Evolutionary conservation across 169 alveolate species (phyloP).

Genomic region (Cyclospora cayetanensis): DNA sequence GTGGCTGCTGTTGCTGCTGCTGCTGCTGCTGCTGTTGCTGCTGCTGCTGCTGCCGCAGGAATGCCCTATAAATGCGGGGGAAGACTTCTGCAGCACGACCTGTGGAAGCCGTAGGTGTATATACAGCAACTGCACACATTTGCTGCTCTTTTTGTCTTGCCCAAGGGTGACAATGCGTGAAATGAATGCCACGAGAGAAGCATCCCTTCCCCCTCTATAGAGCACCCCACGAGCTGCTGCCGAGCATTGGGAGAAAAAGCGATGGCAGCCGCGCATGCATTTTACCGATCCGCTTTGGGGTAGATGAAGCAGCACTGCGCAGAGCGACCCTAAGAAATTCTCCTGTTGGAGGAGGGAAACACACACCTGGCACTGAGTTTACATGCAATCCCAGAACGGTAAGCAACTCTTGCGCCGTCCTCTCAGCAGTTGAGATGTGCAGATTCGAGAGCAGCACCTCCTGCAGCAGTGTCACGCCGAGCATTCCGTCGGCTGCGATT

Average conservation of each 20-base stretch:
- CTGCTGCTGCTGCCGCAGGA: conserved; percentile 21
- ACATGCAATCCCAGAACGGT: conserved; percentile 37
- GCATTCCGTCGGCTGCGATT: conserved; percentile 33
- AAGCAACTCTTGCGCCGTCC: conserved; percentile 52
- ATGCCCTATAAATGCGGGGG: neutral
- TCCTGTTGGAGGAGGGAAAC: too few relatives aligned
- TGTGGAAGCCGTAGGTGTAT: conserved; percentile 14
- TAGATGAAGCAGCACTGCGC: too few relatives aligned
- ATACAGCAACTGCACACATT: neutral
- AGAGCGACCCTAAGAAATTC: too few relatives aligned
- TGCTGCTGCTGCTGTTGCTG: neutral
- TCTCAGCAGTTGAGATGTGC: conserved; percentile 39
- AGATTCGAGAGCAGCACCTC: conserved; percentile 32
- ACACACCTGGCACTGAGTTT: neutral
- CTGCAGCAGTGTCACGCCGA: conserved; percentile 51
- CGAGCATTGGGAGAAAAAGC: neutral
- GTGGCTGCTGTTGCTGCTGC: conserved; percentile 41
- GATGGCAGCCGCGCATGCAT: neutral
- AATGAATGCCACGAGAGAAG: neutral
- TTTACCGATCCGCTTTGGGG: too few relatives aligned
- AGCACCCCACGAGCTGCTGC: neutral
- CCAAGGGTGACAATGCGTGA: neutral
- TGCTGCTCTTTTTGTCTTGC: neutral
- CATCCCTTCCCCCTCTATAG: neutral
- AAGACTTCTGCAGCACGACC: conserved; percentile 36